Conservation (phyloP, 352 stramenopile species). For the Aphanomyces cochlioides region DNA sequence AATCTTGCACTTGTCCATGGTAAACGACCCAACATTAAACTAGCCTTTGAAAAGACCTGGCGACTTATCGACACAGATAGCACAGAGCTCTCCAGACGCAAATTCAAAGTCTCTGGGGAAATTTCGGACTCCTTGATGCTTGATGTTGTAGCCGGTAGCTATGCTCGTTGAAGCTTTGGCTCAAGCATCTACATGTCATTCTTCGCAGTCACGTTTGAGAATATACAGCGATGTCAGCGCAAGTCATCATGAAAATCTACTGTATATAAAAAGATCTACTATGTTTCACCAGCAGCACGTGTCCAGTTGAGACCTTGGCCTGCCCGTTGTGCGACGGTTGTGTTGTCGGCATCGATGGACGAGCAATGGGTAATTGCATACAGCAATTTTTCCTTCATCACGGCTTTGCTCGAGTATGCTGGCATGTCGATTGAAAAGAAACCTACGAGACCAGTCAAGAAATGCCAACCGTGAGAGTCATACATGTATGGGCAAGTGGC, state of each 20-base stretch:
- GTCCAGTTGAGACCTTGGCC: constrained; percentile 86
- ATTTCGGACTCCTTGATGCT: too few species aligned
- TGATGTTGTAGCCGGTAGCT: too few species aligned
- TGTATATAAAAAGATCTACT: constrained; percentile 7
- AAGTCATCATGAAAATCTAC: background rate
- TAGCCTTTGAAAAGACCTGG: too few species aligned
- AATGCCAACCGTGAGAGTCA: constrained; percentile 10
- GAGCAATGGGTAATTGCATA: constrained; percentile 88
- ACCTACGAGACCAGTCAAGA: constrained; percentile 36
- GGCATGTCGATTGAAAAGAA: constrained; percentile 88
- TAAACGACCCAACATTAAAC: too few species aligned
- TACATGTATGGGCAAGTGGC: constrained; percentile 84
- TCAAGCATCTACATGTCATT: too few species aligned
- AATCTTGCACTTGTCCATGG: too few species aligned
- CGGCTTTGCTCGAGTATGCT: constrained; percentile 62
- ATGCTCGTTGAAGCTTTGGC: too few species aligned
- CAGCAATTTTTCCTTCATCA: constrained; percentile 80
- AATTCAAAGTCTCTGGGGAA: too few species aligned
- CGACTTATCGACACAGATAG: too few species aligned
- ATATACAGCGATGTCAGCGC: too few species aligned
- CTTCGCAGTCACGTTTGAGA: too few species aligned
- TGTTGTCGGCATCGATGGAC: constrained; percentile 86
- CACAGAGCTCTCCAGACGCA: too few species aligned
- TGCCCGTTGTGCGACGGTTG: constrained; percentile 79
- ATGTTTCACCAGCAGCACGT: constrained; percentile 17